phyloP scores from a whole-genome alignment of 768 basidiomycete species.

The Galerina sulciceps region DNA sequence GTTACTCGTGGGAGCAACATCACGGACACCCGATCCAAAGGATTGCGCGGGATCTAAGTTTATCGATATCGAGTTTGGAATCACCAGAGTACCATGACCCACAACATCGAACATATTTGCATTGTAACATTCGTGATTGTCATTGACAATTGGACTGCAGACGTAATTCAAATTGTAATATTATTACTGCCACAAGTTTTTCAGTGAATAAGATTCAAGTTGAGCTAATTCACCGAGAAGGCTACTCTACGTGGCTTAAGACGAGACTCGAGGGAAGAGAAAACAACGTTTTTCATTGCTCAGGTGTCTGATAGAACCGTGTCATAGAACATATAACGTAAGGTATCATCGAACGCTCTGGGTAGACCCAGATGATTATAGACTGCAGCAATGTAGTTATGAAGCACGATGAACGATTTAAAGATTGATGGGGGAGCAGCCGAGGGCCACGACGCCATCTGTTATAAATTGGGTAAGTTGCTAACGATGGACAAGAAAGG shows the following conservation, averaged over 20 bases:
- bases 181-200: too few relatives aligned
- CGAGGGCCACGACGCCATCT: slow-evolving; percentile 29
- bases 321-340: too few relatives aligned
- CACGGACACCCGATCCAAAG: slow-evolving; percentile 45
- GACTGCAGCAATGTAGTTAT: background rate
- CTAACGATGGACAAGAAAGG: background rate
- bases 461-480: background rate
- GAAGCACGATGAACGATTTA: background rate
- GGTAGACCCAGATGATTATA: background rate
- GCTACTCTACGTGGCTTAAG: too few relatives aligned
- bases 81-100: background rate
- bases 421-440: slow-evolving; percentile 31
- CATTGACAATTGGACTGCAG: background rate
- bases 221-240: too few relatives aligned
- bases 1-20: slow-evolving; percentile 33
- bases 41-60: slow-evolving; percentile 8
- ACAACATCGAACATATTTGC: background rate
- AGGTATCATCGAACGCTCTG: too few relatives aligned
- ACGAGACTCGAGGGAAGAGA: too few relatives aligned
- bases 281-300: too few relatives aligned
- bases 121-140: background rate
- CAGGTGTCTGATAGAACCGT: too few relatives aligned
- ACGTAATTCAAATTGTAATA: too few relatives aligned
- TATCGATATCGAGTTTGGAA: background rate
- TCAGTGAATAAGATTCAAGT: too few relatives aligned